Evolutionary conservation across 164 flowering plant genomes (phyloP).

Genomic region (Macadamia integrifolia): DNA sequence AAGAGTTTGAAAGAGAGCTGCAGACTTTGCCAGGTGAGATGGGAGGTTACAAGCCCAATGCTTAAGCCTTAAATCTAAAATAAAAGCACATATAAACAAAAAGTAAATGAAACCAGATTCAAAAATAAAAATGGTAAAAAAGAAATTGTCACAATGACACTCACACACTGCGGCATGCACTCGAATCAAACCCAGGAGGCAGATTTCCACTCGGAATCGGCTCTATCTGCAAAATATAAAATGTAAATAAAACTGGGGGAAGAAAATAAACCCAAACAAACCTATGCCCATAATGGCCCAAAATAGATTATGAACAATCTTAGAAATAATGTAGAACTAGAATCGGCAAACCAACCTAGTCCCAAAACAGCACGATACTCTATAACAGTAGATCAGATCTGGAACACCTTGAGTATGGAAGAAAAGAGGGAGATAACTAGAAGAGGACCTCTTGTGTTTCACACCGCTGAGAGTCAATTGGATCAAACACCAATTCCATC

Average conservation of each 20-base stretch:
- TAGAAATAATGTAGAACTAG: too few species aligned
- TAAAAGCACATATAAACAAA: neutral
- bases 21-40: neutral
- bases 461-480: too few species aligned
- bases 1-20: neutral
- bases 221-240: slow-evolving; percentile 41
- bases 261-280: neutral
- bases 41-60: neutral
- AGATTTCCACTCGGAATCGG: slow-evolving; percentile 48
- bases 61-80: neutral
- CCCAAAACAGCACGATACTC: too few species aligned
- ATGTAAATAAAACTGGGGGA: slow-evolving; percentile 5
- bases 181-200: slow-evolving; percentile 51
- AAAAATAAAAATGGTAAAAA: slow-evolving; percentile 1
- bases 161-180: slow-evolving; percentile 58
- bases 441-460: too few species aligned
- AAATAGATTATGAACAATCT: too few species aligned
- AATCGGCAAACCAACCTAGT: too few species aligned
- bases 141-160: slow-evolving; percentile 17
- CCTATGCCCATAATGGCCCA: neutral
- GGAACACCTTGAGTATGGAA: too few species aligned
- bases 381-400: too few species aligned
- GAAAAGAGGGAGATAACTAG: too few species aligned
- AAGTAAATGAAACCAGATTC: neutral
- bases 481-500: too few species aligned